phyloP scores from a whole-genome alignment of 2,329 filamentous ascomycete species.

The Sodiomyces alkalinus region DNA sequence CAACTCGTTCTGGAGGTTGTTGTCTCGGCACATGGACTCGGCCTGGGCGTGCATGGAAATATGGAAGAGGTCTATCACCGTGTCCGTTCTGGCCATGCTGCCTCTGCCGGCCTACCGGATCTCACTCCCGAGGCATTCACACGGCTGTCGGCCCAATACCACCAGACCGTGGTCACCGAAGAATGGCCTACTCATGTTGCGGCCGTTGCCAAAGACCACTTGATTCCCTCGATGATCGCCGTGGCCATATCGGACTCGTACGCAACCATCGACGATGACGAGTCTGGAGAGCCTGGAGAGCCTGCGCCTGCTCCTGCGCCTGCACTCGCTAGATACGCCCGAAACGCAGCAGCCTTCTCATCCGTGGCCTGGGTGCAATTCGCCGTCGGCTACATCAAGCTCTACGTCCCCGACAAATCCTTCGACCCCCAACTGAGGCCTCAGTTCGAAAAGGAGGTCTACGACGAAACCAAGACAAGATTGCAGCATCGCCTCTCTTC shows the following conservation, averaged over 20 bases:
- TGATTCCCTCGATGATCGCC: slow-evolving; percentile 30
- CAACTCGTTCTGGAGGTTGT: slow-evolving; percentile 27
- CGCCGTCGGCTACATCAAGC: slow-evolving; percentile 54
- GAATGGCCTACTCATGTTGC: slow-evolving; percentile 18
- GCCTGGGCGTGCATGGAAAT: slow-evolving; percentile 1
- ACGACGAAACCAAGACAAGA: slow-evolving; percentile 35
- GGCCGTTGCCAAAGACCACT: slow-evolving; percentile 22
- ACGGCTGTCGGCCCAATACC: no score
- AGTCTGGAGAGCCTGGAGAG: no score
- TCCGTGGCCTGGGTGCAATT: slow-evolving; percentile 59
- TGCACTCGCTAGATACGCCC: no score
- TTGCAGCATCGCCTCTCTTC: slow-evolving; percentile 43
- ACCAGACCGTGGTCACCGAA: slow-evolving; percentile 14
- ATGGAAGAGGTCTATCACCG: slow-evolving; percentile 1
- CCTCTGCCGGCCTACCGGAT: no score
- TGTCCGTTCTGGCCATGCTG: no score
- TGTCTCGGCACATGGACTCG: slow-evolving; percentile 21
- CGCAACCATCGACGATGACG: slow-evolving; percentile 8
- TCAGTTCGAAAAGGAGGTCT: slow-evolving; percentile 47
- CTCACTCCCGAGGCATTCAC: no score
- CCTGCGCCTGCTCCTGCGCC: no score
- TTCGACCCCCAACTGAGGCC: slow-evolving; percentile 66
- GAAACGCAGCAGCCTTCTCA: neutral
- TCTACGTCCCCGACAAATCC: slow-evolving; percentile 75
- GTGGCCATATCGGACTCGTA: slow-evolving; percentile 20